phyloP scores from a whole-genome alignment of 371 early-diverging fungal genomes.

The Mucor plumbeus region DNA sequence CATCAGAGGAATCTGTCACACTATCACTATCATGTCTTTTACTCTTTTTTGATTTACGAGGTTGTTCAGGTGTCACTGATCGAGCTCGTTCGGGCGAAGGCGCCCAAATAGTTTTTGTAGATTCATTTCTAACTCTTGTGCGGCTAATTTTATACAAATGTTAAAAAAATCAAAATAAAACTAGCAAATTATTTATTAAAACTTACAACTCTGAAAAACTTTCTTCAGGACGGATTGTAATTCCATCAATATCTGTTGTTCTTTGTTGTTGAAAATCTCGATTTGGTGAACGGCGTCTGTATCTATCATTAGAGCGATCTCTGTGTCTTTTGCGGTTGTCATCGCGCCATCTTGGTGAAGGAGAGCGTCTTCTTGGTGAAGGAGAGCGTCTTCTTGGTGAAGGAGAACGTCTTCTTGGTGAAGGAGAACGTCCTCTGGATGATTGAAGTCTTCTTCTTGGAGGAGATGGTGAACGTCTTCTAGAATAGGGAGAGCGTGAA shows the following conservation, averaged over 20 bases:
- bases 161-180: not conserved
- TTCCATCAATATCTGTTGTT: slow-evolving; percentile 16
- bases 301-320: slow-evolving; percentile 5
- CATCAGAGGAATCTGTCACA: slow-evolving; percentile 10
- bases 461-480: not conserved
- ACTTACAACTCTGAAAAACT: slow-evolving; percentile 21
- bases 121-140: slow-evolving; percentile 55
- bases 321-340: slow-evolving; percentile 3
- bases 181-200: not conserved
- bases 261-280: not conserved
- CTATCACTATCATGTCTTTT: slow-evolving; percentile 20
- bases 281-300: slow-evolving; percentile 8
- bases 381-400: not conserved
- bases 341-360: slow-evolving; percentile 9
- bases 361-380: slow-evolving; percentile 9
- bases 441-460: no score
- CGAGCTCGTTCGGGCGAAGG: slow-evolving; percentile 62
- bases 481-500: no score
- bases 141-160: slow-evolving; percentile 36
- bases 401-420: not conserved
- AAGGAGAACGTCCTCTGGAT: slow-evolving; percentile 15
- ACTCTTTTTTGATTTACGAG: slow-evolving; percentile 17
- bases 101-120: slow-evolving; percentile 69
- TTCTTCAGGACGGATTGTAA: slow-evolving; percentile 22
- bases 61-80: slow-evolving; percentile 40